Evolutionary conservation across 441 rosid genomes (phyloP), one percentile per base, ranked within the genome.

Genomic region (Breynia disticha): DNA sequence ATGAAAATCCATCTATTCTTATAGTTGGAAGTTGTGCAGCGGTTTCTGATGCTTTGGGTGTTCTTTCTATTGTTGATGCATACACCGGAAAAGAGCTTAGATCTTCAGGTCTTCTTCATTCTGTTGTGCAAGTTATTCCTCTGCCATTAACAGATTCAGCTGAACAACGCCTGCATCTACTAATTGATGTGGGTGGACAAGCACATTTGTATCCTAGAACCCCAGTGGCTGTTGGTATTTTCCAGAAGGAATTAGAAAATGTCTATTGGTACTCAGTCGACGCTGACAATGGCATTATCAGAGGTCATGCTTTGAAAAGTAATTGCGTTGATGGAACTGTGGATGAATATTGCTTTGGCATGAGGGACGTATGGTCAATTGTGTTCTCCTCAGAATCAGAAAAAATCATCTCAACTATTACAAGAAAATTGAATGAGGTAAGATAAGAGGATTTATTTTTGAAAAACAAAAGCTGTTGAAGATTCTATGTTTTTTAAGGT

Each of bases 261-360:
- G 62, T 87, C 50, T 94, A 87, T 71, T 94, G 97, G 97, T 94
- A 87, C 64, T 79, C 94, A 32, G 86, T 90, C 58, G 91, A 81
- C 46, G 84, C 72, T 42, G 84, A 76, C 48, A 61, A 72, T 20
- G 83, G 90, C 56, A 74, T 86, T 55, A 79, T 94, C 63, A 83
- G 72, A 78, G 99, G 99, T 52, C 78, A 81, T 66, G 91, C 59
- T 41, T 68, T 86, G 70, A 82, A 84, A 77, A 64, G 77, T 61
- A 79, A 72, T 48, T 80, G 87, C 62, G 42, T 61, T 64, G 74
- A 72, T 59, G 75, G 79, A 65, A 74, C 46, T 47, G 70, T 78
- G 21, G 89, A 81, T 72, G 83, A 82, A 48, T 87, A 76, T 82
- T 82, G 95, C 74, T 90, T 86, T 68, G 86, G 76, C 54, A 69